phyloP scores from a whole-genome alignment of 768 basidiomycete genomes.

The Lactarius pseudohatsudake region DNA sequence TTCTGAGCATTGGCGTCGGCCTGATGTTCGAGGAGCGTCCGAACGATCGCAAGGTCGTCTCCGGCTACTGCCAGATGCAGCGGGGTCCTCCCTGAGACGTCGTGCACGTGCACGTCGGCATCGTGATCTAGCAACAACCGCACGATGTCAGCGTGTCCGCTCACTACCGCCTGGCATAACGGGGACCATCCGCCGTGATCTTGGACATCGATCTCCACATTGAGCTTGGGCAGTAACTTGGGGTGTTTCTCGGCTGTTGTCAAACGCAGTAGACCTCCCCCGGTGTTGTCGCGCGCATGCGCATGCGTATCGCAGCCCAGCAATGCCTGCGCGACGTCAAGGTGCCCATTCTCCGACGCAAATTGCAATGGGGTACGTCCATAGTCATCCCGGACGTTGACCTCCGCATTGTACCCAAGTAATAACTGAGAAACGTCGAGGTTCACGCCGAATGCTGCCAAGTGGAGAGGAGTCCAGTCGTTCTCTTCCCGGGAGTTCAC shows the following conservation, averaged over 20 bases:
- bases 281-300: too few species aligned
- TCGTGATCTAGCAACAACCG: background rate
- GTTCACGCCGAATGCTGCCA: too few species aligned
- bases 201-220: background rate
- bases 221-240: background rate
- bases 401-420: background rate
- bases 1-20: background rate
- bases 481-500: too few species aligned
- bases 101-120: background rate
- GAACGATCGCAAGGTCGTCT: background rate
- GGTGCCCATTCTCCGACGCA: too few species aligned
- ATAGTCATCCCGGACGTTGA: background rate
- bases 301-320: too few species aligned
- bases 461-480: too few species aligned
- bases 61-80: background rate
- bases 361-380: background rate
- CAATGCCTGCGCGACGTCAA: too few species aligned
- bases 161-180: background rate
- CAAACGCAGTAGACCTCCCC: too few species aligned
- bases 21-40: background rate
- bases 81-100: background rate
- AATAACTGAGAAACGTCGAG: too few species aligned
- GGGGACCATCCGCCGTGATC: background rate
- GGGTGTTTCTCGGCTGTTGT: too few species aligned
- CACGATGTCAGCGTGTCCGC: background rate